phyloP scores from a whole-genome alignment of 345 rosid genomes.

The Cochlearia excelsa region DNA sequence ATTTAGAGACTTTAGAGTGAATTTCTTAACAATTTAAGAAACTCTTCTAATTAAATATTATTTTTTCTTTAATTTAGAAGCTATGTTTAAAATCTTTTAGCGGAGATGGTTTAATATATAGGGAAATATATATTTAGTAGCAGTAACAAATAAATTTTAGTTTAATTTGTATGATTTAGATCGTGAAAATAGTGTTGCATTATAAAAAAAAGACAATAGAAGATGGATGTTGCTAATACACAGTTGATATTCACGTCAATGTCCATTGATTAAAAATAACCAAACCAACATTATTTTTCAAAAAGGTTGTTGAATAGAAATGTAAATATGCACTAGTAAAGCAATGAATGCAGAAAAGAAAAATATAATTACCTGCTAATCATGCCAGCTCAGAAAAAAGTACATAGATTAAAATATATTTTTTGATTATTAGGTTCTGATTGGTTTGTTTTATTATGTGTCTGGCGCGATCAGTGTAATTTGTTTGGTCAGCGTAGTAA shows the following conservation, averaged over 20 bases:
- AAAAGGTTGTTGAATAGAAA: slow-evolving; percentile 6
- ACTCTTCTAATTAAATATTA: too few relatives aligned
- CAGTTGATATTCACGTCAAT: slow-evolving; percentile 20
- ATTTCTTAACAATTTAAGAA: too few relatives aligned
- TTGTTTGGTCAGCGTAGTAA: not conserved
- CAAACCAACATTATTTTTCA: not conserved
- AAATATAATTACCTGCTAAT: slow-evolving; percentile 15
- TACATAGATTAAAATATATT: slow-evolving; percentile 5
- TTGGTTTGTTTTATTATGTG: not conserved
- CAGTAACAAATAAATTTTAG: too few relatives aligned
- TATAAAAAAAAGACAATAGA: slow-evolving; percentile 23
- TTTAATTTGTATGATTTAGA: not conserved
- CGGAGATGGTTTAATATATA: too few relatives aligned
- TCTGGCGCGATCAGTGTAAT: slow-evolving; percentile 23
- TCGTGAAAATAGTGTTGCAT: not conserved
- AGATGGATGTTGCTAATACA: slow-evolving; percentile 5
- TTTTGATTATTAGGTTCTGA: not conserved
- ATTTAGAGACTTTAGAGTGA: too few relatives aligned
- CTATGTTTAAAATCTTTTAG: too few relatives aligned
- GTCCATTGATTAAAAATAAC: slow-evolving; percentile 20
- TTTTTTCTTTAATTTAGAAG: not conserved
- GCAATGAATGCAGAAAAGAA: not conserved
- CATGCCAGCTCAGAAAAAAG: slow-evolving; percentile 33
- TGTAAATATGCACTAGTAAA: slow-evolving; percentile 16
- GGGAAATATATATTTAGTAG: too few relatives aligned